Evolutionary conservation across 2,329 filamentous ascomycete genomes (phyloP).

Genomic region (Colletotrichum sp.): DNA sequence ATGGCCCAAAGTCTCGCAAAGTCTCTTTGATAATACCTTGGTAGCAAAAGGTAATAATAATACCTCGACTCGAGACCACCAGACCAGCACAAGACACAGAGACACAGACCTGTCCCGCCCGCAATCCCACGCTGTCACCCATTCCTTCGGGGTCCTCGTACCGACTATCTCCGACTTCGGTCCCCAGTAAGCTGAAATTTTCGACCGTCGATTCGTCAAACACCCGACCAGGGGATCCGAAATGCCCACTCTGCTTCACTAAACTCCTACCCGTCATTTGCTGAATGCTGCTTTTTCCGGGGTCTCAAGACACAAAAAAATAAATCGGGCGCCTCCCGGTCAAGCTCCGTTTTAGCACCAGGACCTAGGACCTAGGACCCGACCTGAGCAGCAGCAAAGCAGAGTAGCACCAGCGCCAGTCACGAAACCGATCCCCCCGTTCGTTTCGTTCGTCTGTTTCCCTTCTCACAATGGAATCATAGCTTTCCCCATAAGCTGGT

Average conservation of each 20-base stretch:
- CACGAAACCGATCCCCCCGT: background rate
- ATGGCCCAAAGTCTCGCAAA: background rate
- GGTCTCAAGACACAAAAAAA: background rate
- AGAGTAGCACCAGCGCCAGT: background rate
- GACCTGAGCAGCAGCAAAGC: background rate
- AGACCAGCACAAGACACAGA: background rate
- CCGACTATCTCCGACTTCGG: conserved; percentile 22
- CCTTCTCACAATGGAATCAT: background rate
- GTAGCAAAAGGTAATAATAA: background rate
- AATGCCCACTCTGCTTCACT: background rate
- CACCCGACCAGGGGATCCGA: background rate
- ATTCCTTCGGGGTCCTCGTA: conserved; percentile 16
- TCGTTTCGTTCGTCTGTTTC: background rate
- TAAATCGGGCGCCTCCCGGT: conserved; percentile 3
- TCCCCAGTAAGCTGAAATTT: conserved; percentile 20
- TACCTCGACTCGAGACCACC: background rate
- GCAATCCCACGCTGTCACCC: background rate
- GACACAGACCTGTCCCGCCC: background rate
- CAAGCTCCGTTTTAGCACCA: background rate
- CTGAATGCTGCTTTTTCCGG: background rate
- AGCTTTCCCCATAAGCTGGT: background rate
- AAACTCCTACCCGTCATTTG: background rate
- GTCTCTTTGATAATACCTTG: background rate
- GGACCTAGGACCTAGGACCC: background rate
- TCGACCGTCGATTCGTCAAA: conserved; percentile 6